These are phyloP conservation scores for Diaporthe sp. DNA, from an alignment of 2,329 filamentous ascomycete species.

Conservation along the genomic window DNA sequence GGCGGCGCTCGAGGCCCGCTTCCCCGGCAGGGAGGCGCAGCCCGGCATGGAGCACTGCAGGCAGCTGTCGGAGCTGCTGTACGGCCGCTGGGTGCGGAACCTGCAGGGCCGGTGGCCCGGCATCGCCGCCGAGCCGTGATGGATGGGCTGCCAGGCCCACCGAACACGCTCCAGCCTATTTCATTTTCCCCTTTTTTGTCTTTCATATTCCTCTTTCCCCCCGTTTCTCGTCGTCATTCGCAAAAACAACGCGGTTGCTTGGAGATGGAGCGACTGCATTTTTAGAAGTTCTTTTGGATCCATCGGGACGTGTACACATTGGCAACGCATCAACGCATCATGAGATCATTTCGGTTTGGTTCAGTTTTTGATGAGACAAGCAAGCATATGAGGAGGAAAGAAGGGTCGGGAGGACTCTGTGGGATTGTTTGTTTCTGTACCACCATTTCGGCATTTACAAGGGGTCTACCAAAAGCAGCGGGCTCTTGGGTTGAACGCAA, in stretches of 20 bases:
- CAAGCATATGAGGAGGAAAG: conserved; percentile 23
- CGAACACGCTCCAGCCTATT: not conserved
- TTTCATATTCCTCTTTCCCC: not conserved
- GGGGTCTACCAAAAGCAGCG: conserved; percentile 24
- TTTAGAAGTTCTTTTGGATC: not conserved
- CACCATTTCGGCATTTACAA: conserved; percentile 28
- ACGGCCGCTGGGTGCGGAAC: conserved; percentile 90
- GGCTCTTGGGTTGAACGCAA: conserved; percentile 26
- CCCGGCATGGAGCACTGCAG: conserved; percentile 94
- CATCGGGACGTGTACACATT: not conserved
- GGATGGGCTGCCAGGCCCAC: not conserved
- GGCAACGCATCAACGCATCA: conserved; percentile 17
- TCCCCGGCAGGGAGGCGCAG: conserved; percentile 66
- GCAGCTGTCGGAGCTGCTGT: conserved; percentile 90
- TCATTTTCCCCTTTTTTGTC: not conserved
- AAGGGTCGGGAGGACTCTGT: not conserved
- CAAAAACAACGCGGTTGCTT: not conserved
- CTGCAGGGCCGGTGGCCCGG: conserved; percentile 78
- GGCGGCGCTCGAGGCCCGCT: conserved; percentile 63
- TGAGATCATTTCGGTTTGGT: not conserved
- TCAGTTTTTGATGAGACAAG: conserved; percentile 5
- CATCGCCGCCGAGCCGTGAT: conserved; percentile 46
- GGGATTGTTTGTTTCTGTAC: conserved; percentile 17
- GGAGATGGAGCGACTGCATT: not conserved
- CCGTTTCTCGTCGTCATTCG: not conserved